Percentiles rank a stretch among this genome's conserved stretches.
These are phyloP conservation scores for Cucurbita argyrosperma DNA, from an alignment of 306 rosid species.

Conservation along the genomic window DNA sequence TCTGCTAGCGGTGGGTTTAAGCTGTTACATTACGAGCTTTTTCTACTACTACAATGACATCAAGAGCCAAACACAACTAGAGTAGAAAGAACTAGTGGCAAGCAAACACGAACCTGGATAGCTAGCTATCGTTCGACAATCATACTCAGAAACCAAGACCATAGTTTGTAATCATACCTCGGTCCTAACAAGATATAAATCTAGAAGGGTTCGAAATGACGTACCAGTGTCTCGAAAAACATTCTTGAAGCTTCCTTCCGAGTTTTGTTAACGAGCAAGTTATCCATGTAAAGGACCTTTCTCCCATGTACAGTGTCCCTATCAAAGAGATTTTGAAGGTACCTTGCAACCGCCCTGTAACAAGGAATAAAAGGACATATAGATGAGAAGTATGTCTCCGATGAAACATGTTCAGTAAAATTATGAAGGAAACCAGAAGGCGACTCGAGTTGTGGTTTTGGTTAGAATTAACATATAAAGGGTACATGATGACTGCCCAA, in stretches of 20 bases:
- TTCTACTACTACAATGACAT: background rate
- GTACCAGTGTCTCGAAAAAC: conserved; percentile 74
- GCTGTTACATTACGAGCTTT: too few relatives aligned
- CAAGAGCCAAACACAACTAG: background rate
- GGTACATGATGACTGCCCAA: background rate
- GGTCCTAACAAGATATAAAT: background rate
- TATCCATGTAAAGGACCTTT: conserved; percentile 57
- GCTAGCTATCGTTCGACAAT: background rate
- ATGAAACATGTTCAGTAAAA: background rate
- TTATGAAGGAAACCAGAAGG: background rate
- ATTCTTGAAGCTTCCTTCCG: conserved; percentile 71
- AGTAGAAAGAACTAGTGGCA: background rate
- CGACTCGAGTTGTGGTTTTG: background rate
- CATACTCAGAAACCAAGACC: background rate
- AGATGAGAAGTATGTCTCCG: background rate
- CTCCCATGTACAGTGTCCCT: conserved; percentile 54
- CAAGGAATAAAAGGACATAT: background rate
- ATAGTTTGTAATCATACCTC: background rate
- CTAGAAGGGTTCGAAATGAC: conserved; percentile 8
- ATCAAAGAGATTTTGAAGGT: conserved; percentile 73
- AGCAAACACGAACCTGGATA: background rate
- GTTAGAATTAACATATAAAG: background rate
- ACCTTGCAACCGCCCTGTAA: conserved; percentile 84
- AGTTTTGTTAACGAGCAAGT: conserved; percentile 47
- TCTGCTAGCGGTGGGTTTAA: too few relatives aligned